Percentiles rank a stretch among this genome's conserved stretches.
These are phyloP conservation scores for Macadamia tetraphylla DNA, from an alignment of 164 flowering plant species.

Conservation along the genomic window DNA sequence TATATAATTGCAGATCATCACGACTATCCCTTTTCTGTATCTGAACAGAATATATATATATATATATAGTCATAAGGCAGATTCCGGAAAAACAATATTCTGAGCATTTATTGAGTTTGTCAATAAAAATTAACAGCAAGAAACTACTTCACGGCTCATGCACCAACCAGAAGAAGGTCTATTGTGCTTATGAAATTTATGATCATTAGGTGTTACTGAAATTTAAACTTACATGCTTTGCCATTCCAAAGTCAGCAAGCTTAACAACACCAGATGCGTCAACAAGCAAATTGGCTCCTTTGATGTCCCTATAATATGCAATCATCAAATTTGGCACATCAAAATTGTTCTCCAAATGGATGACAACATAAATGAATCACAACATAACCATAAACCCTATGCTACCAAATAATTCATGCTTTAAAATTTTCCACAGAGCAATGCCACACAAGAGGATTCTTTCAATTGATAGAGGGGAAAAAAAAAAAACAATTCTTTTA, in stretches of 20 bases:
- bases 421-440: no score
- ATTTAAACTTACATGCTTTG: conserved; percentile 75
- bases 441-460: no score
- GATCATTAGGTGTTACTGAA: not conserved
- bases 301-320: conserved; percentile 66
- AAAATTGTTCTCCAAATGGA: not conserved
- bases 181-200: not conserved
- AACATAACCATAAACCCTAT: no score
- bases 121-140: not conserved
- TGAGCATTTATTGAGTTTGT: not conserved
- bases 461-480: no score
- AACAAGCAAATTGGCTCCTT: conserved; percentile 95
- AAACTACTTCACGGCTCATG: not conserved
- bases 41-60: no score
- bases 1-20: no score
- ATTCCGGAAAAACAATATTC: not conserved
- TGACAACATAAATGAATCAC: no score
- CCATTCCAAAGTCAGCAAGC: conserved; percentile 99
- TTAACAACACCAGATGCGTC: conserved; percentile 89
- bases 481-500: no score
- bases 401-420: no score
- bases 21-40: no score
- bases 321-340: conserved; percentile 1
- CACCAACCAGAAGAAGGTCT: no score
- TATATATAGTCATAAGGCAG: not conserved